A percentile compares a stretch with the other conserved stretches of the same genome.
These are phyloP conservation scores for Babesia ovis DNA, from an alignment of 169 alveolate genomes.

Conservation along the genomic window DNA sequence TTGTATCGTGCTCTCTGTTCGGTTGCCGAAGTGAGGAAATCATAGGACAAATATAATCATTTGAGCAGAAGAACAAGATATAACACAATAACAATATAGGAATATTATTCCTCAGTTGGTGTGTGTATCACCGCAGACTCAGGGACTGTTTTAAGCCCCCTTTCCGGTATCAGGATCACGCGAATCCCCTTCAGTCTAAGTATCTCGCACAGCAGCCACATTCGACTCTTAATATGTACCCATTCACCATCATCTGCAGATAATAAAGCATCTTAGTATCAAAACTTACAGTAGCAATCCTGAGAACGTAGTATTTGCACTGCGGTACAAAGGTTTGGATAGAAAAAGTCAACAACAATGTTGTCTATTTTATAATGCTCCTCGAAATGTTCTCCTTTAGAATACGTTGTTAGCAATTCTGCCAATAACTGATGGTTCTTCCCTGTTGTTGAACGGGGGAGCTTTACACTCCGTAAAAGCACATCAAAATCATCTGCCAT, in stretches of 20 bases:
- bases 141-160: background rate
- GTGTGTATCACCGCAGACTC: background rate
- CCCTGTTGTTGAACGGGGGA: conserved; percentile 10
- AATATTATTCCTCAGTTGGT: background rate
- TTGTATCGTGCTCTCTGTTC: background rate
- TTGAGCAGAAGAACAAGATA: background rate
- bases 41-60: background rate
- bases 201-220: conserved; percentile 26
- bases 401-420: conserved; percentile 8
- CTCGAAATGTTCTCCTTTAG: conserved; percentile 6
- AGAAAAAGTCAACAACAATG: conserved; percentile 53
- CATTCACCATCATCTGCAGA: conserved; percentile 4
- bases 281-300: conserved; percentile 46
- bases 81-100: background rate
- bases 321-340: conserved; percentile 24
- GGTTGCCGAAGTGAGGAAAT: background rate
- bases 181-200: conserved; percentile 17
- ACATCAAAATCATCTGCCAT: background rate
- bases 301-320: conserved; percentile 31
- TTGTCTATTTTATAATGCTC: conserved; percentile 27
- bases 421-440: conserved; percentile 14
- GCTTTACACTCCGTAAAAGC: background rate
- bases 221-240: conserved; percentile 40
- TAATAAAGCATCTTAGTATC: background rate
- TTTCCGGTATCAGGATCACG: conserved; percentile 47